Percentiles rank a stretch among this genome's conserved stretches.
These are phyloP conservation scores for Tephrocybe sp. DNA, from an alignment of 768 basidiomycete genomes.

Conservation along the genomic window DNA sequence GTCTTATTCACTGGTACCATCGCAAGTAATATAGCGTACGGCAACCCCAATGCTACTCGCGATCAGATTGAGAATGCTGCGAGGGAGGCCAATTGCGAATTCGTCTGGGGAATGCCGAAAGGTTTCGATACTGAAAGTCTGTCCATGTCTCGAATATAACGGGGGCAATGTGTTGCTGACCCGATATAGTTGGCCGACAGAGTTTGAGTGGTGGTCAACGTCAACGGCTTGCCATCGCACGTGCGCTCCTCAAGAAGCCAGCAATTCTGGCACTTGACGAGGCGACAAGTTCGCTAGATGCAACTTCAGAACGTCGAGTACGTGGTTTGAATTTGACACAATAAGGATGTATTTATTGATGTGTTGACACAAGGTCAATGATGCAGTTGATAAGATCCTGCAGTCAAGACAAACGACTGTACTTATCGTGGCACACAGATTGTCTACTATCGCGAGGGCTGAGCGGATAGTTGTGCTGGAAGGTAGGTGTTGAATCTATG, in stretches of 20 bases:
- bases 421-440: constrained; percentile 82
- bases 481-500: constrained; percentile 37
- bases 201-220: constrained; percentile 79
- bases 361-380: constrained; percentile 58
- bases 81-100: constrained; percentile 91
- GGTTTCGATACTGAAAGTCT: constrained; percentile 91
- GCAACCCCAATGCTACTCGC: constrained; percentile 68
- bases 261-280: constrained; percentile 87
- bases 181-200: constrained; percentile 55
- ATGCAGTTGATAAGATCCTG: constrained; percentile 87
- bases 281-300: constrained; percentile 86
- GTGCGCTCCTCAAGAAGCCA: constrained; percentile 87
- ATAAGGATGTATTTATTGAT: background rate
- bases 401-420: constrained; percentile 79
- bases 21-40: constrained; percentile 92
- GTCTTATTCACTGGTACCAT: constrained; percentile 91
- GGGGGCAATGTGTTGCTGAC: background rate
- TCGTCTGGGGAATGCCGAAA: constrained; percentile 90
- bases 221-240: constrained; percentile 78
- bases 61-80: constrained; percentile 88
- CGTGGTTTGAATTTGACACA: constrained; percentile 12
- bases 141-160: constrained; percentile 20
- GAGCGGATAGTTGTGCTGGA: constrained; percentile 90
- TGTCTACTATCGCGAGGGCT: constrained; percentile 88
- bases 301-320: constrained; percentile 81